These are phyloP conservation scores for Teratosphaeria epicoccoides DNA, from an alignment of 2,329 filamentous ascomycete genomes.

Conservation along the genomic window DNA sequence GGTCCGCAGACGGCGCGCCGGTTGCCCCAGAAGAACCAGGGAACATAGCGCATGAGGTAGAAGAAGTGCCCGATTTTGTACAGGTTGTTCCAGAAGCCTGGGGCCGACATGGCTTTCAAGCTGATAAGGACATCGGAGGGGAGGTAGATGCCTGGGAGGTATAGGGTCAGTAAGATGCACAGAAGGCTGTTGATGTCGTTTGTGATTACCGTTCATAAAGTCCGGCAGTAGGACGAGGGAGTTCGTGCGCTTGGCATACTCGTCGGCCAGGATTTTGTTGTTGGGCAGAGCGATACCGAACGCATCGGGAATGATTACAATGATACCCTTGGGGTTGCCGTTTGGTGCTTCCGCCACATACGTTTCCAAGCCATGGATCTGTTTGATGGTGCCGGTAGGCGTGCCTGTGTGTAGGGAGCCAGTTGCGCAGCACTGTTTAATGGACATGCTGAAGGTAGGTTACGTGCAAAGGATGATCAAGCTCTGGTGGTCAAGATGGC, in stretches of 20 bases:
- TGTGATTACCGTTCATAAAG: conserved; percentile 24
- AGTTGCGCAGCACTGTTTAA: conserved; percentile 27
- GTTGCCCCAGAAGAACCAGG: conserved; percentile 19
- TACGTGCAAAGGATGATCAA: not conserved
- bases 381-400: conserved; percentile 24
- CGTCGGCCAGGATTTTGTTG: conserved; percentile 28
- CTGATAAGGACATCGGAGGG: conserved; percentile 20
- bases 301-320: conserved; percentile 30
- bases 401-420: conserved; percentile 29
- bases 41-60: conserved; percentile 11
- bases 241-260: conserved; percentile 8
- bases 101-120: conserved; percentile 20
- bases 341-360: conserved; percentile 27
- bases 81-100: conserved; percentile 23
- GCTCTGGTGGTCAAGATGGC: not conserved
- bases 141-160: conserved; percentile 15
- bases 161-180: not conserved
- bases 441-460: not conserved
- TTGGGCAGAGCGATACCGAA: conserved; percentile 29
- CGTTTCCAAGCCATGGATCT: conserved; percentile 27
- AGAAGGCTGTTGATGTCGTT: not conserved
- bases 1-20: conserved; percentile 18
- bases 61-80: conserved; percentile 21
- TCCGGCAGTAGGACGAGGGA: conserved; percentile 26
- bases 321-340: conserved; percentile 24